Conservation (phyloP, 2,329 filamentous ascomycete species). For the Neofusicoccum cordaticola region DNA sequence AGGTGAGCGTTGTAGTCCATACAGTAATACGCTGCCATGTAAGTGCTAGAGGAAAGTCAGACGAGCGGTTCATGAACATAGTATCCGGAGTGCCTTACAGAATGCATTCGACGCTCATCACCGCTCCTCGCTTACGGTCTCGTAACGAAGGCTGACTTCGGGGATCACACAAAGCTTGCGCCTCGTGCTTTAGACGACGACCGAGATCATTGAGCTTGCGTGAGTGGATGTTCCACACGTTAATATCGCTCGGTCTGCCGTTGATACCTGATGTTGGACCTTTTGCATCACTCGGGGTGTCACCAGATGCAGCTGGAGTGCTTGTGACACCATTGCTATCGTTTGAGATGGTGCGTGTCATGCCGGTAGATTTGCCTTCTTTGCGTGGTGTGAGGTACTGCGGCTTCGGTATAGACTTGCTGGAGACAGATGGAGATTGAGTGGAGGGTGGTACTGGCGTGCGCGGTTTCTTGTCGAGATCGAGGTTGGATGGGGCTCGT, state of each 20-base stretch:
- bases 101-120: conserved; percentile 46
- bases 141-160: conserved; percentile 26
- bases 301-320: conserved; percentile 32
- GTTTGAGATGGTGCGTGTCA: conserved; percentile 35
- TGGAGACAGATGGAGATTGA: conserved; percentile 30
- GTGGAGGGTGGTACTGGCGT: conserved; percentile 29
- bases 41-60: conserved; percentile 26
- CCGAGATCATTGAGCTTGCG: conserved; percentile 42
- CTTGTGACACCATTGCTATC: conserved; percentile 32
- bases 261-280: conserved; percentile 26
- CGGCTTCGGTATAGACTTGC: conserved; percentile 32
- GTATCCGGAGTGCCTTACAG: conserved; percentile 27
- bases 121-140: conserved; percentile 38
- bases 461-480: conserved; percentile 30
- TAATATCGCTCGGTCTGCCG: conserved; percentile 31
- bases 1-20: conserved; percentile 31
- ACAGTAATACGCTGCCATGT: conserved; percentile 37
- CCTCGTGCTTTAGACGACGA: conserved; percentile 47
- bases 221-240: conserved; percentile 38
- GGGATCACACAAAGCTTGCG: conserved; percentile 22
- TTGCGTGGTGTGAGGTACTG: conserved; percentile 37
- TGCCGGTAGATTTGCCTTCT: conserved; percentile 32
- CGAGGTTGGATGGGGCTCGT: conserved; percentile 24
- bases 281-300: conserved; percentile 27
- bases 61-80: background rate